Base-by-base conservation (phyloP, 805 yeast species). In the Candida krabiensis region DNA sequence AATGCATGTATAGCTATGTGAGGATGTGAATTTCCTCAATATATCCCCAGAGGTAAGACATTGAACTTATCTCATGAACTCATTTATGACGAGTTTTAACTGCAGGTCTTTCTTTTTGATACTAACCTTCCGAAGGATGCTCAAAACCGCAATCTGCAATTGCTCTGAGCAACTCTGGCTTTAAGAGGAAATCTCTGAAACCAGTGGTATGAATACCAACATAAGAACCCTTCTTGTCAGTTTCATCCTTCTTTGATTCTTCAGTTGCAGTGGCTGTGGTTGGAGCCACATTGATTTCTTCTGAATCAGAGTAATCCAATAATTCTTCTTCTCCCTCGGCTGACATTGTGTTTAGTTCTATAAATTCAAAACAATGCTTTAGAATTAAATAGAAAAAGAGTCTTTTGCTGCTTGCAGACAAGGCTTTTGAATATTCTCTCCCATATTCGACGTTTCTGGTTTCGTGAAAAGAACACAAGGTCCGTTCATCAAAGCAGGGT, bases 261-360 rank as follows among this genome's bases (percentile, higher is more conserved):
- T 72, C 81, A 40, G 66, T 60, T 24, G 56, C 63, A 14, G 61
- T 63, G 40, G 73, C 66, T 44, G 72, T 63, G 47, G 79, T 61
- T 59, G 78, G 76, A 51, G 77, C 77, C 53, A 84, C 87, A 56
- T 87, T 82, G 66, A 86, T 83, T 67, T 93, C 98, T 73, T 91
- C 99, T 66, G 95, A 86, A 66, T 93, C 99, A 65, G 97, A 90
- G 81, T 93, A 93, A 67, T 93, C 99, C 71, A 93, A 82, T 65
- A 93, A 80, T 78, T 93, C 99, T 86, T 93, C 99, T 85, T 91
- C 98, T 61, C 93, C 95, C 77, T 86, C 95, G 83, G 86, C 86
- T 40, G 96, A 87, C 95, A 87, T 86, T 8, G 14, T 49, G 38
- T 8, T 7, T 21, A 21, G 8, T 26, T n/a, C n/a, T n/a, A n/a